These are phyloP conservation scores for Thielaviopsis punctulata DNA, from an alignment of 2,329 filamentous ascomycete species.

Conservation along the genomic window DNA sequence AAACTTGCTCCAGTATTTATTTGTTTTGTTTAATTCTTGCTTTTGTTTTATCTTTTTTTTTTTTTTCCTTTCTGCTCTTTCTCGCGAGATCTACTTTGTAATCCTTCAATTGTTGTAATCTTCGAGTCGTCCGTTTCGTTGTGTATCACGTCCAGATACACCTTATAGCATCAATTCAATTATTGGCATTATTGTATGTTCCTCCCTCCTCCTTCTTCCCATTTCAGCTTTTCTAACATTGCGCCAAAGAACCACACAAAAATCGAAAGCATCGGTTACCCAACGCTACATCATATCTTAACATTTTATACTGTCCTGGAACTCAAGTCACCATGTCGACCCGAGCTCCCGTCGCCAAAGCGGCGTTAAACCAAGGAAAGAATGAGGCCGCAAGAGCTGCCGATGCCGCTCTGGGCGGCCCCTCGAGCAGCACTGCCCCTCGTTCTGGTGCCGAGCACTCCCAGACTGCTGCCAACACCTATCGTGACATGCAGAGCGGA, in stretches of 20 bases:
- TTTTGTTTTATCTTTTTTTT: background rate
- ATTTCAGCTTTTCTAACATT: no score
- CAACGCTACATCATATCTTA: background rate
- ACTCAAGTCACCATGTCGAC: background rate
- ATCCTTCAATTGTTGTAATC: background rate
- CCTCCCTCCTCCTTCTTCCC: background rate
- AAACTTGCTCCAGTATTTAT: no score
- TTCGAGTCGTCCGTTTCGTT: background rate
- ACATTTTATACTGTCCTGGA: no score
- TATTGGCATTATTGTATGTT: background rate
- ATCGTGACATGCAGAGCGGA: constrained; percentile 1
- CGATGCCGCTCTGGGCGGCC: background rate
- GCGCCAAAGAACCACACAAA: no score
- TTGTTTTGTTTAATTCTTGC: background rate
- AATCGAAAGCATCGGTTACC: background rate
- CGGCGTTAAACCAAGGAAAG: constrained; percentile 1
- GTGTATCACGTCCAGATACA: background rate
- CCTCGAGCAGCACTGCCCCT: background rate
- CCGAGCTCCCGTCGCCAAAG: constrained; percentile 2
- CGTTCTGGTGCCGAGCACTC: constrained; percentile 3
- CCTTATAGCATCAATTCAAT: background rate
- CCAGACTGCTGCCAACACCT: background rate
- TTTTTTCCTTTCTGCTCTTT: background rate
- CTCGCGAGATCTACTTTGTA: background rate
- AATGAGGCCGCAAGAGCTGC: background rate